phyloP scores from a whole-genome alignment of 257 asterid genomes.

The Nicotiana obtusifolia region DNA sequence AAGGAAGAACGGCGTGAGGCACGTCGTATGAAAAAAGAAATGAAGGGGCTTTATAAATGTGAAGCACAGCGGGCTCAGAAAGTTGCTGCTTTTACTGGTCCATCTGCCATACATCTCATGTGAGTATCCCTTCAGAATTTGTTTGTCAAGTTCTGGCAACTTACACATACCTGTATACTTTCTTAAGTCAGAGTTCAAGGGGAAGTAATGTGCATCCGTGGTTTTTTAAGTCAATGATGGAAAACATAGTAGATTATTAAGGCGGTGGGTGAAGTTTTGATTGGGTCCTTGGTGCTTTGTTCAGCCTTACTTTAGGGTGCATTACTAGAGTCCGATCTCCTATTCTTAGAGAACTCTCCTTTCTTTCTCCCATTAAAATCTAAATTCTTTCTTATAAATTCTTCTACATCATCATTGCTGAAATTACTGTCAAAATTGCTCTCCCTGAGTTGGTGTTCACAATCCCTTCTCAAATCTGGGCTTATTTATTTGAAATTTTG shows the following conservation, averaged over 20 bases:
- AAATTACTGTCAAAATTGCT: not conserved
- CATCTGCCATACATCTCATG: conserved; percentile 86
- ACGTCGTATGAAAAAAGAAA: conserved; percentile 66
- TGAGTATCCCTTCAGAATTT: conserved; percentile 26
- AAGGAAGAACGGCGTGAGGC: conserved; percentile 93
- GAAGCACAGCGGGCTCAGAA: conserved; percentile 86
- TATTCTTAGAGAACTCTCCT: not conserved
- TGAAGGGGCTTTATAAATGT: conserved; percentile 58
- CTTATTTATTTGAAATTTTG: not conserved
- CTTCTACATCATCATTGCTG: not conserved
- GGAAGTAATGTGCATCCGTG: not conserved
- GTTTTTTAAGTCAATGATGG: not conserved
- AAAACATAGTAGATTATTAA: no score
- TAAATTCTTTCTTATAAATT: not conserved
- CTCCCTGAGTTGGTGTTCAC: not conserved
- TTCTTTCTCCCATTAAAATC: not conserved
- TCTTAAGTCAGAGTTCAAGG: not conserved
- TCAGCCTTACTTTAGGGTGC: not conserved
- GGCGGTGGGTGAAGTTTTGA: not conserved
- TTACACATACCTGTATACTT: not conserved
- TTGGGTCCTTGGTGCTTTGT: conserved; percentile 2
- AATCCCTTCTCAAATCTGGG: not conserved
- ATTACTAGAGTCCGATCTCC: not conserved
- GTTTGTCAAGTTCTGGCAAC: not conserved
- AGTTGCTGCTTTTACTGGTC: conserved; percentile 86